Base-by-base conservation (phyloP, 495 filamentous ascomycete genomes). In the Penicillium mononematosum region DNA sequence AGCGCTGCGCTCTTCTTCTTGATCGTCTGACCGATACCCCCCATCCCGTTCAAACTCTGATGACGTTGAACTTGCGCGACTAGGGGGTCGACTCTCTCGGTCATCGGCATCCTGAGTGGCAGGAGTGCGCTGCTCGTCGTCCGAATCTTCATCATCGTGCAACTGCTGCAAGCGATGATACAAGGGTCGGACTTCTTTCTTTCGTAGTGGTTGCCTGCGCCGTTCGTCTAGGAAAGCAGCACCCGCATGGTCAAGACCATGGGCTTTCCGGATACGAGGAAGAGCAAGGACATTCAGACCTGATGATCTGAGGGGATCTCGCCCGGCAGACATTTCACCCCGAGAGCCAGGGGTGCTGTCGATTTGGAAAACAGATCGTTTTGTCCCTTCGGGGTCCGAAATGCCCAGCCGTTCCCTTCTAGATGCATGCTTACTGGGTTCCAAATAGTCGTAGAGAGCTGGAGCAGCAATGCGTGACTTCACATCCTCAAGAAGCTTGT, bases 401-500 rank as follows among this genome's bases (percentile, higher is more conserved):
- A 98, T 86, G 41, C 92, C 90, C 3, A 92, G 74, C 63, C 81
- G 88, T 56, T 88, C 83, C 39, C 92, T 82, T 69, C 88, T 96
- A 14, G 82, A 71, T 31, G 79, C 75, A 70, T 93, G 91, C 47
- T 88, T 86, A 52, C 81, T 82, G 3, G 94, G 91, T 59, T 96
- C 89, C 42, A 99, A 83, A 70, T 85, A 89, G 34, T 92, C 83
- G 66, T 89, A 91, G 34, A 99, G 71, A n/a, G 84, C 81, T 2
- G 90, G 89, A 4, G 85, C 88, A 12, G 87, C 89, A 41, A 98
- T 86, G 56, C 91, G 87, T 53, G 85, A 88, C 65, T 90, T 89
- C 60, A 96, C 86, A 67, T 96, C 89, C 61, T 86, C 86, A 50
- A 98, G 80, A 19, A 99, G 73, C 67, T 92, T 91, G 62, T 91